A percentile compares a stretch with the other conserved stretches of the same genome.
phyloP scores from a whole-genome alignment of 1,284 basidiomycete genomes.

The Fomitopsis betulina region DNA sequence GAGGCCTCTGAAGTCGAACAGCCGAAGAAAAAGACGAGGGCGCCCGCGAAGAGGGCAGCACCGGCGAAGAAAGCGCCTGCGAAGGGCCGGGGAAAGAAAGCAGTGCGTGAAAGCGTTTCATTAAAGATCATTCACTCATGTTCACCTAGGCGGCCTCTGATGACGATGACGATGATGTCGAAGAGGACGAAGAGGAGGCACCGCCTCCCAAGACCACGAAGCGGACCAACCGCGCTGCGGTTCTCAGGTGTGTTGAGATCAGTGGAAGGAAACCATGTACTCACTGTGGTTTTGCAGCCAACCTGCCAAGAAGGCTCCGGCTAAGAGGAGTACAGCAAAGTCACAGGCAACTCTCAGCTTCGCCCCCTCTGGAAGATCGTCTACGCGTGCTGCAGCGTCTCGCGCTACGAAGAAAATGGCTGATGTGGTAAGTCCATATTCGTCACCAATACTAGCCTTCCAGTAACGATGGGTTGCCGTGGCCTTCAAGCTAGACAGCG shows the following conservation, averaged over 20 bases:
- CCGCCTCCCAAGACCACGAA: slow-evolving; percentile 43
- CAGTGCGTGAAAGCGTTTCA: slow-evolving; percentile 26
- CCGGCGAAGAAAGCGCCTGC: slow-evolving; percentile 31
- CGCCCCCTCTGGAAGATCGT: slow-evolving; percentile 52
- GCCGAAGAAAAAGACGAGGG: slow-evolving; percentile 42
- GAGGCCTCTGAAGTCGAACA: slow-evolving; percentile 36
- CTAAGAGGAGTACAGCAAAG: slow-evolving; percentile 46
- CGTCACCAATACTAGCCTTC: no score
- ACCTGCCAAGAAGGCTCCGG: slow-evolving; percentile 50
- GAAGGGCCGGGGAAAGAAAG: slow-evolving; percentile 44
- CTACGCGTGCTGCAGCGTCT: slow-evolving; percentile 25
- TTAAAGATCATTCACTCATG: neutral
- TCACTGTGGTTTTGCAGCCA: neutral
- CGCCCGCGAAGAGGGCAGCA: slow-evolving; percentile 27
- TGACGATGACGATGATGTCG: slow-evolving; percentile 52
- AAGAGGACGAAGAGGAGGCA: slow-evolving; percentile 50
- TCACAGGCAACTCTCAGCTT: slow-evolving; percentile 50
- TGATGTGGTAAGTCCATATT: slow-evolving; percentile 17
- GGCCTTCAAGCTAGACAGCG: slow-evolving; percentile 19
- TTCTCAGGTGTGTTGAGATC: slow-evolving; percentile 45
- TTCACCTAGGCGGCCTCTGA: slow-evolving; percentile 20
- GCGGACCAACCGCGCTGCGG: slow-evolving; percentile 58
- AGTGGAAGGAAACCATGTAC: neutral
- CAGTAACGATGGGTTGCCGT: neutral
- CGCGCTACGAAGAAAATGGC: slow-evolving; percentile 23